phyloP scores from a whole-genome alignment of 176 grass and related monocot species.

The Phoenix roebelenii region DNA sequence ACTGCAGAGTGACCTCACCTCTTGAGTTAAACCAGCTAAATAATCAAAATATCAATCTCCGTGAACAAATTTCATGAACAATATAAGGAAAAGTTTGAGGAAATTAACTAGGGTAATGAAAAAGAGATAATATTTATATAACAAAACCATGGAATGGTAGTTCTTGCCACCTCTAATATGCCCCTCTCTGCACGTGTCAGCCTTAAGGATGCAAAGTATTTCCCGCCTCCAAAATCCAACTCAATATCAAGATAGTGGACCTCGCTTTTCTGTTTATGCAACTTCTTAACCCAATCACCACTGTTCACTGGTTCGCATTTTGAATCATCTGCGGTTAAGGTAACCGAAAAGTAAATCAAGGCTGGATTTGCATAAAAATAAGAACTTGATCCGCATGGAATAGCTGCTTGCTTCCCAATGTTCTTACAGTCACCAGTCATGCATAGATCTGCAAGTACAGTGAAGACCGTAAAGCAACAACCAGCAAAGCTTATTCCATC shows the following conservation, averaged over 20 bases:
- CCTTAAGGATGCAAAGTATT: slow-evolving; percentile 59
- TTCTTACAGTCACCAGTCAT: slow-evolving; percentile 24
- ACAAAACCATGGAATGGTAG: too few relatives aligned
- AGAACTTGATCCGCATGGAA: slow-evolving; percentile 55
- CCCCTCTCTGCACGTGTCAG: slow-evolving; percentile 64
- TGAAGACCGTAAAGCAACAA: background rate
- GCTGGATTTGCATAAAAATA: slow-evolving; percentile 77
- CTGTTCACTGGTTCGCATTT: slow-evolving; percentile 61
- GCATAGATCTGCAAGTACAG: slow-evolving; percentile 41
- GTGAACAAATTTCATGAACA: too few relatives aligned
- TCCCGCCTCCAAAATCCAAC: slow-evolving; percentile 61
- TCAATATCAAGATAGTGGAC: slow-evolving; percentile 66
- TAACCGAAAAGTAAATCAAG: slow-evolving; percentile 49
- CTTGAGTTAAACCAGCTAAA: too few relatives aligned
- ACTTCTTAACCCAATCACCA: slow-evolving; percentile 51
- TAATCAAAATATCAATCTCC: too few relatives aligned
- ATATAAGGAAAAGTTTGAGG: too few relatives aligned
- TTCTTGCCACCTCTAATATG: slow-evolving; percentile 46
- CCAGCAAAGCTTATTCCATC: slow-evolving; percentile 4
- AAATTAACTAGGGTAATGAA: too few relatives aligned
- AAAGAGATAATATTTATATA: too few relatives aligned
- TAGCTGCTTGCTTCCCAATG: slow-evolving; percentile 47
- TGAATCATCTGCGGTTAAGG: slow-evolving; percentile 48
- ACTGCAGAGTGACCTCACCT: too few relatives aligned
- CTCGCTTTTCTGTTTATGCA: slow-evolving; percentile 49